Base-by-base conservation (phyloP, 2,329 filamentous ascomycete genomes). In the Drechslerella dactyloides region DNA sequence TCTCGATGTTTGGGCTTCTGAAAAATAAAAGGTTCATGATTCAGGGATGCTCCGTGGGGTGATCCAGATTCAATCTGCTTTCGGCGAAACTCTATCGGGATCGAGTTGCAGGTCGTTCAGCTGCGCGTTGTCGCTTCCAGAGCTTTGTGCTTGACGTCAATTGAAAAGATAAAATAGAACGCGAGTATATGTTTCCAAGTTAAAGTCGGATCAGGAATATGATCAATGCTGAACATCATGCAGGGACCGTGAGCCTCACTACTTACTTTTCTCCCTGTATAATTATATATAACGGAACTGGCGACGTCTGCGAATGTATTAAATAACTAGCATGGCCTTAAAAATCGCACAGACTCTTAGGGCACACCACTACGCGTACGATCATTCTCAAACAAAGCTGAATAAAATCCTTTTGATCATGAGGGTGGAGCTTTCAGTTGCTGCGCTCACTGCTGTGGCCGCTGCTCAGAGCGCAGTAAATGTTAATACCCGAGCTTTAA, bases 191-290 rank as follows among this genome's bases (percentile, higher is more conserved):
- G n/a, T n/a, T 50, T 10, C 17, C 27, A 57, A 61, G 44, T 42
- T 37, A 58, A 68, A 40, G 33, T 61, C 57, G 56, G 42, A 69
- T 61, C 21, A 56, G 52, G 56, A 61, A 69, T 57, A 44, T 51
- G 50, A 61, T 69, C 57, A 50, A 35, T 33, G 21, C 17, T 21
- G 19, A 33, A 17, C 55, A 24, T 19, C n/a, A 48, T 15, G 15
- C 42, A 15, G 19, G 33, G 40, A 13, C 46, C 62, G 35, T 44
- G 21, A 35, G 58, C 44, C 21, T 10, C 37, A 24, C 58, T 37
- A 37, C 6, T 37, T 37, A 37, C 35, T n/a, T 6, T 35, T 17
- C 24, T n/a, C 37, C 24, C 27, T 61, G 52, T 61, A 61, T 50
- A 15, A n/a, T n/a, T n/a, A n/a, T n/a, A 37, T 37, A 37, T 7